phyloP scores from a whole-genome alignment of 805 yeast genomes.

The Millerago galiae region DNA sequence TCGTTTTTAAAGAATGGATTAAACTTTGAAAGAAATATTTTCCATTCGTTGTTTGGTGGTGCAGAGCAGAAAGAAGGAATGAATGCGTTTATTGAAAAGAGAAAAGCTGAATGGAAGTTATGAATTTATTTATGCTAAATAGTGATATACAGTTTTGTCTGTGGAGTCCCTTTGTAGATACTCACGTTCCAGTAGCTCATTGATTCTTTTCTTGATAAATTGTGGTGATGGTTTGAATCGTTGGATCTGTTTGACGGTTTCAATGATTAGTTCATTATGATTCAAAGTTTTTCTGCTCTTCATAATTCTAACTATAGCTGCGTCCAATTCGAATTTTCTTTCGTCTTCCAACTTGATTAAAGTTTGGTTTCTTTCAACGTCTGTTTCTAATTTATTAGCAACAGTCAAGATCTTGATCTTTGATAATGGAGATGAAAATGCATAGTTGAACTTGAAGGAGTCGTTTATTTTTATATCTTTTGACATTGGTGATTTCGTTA shows the following conservation, averaged over 20 bases:
- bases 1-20: constrained; percentile 33
- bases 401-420: constrained; percentile 72
- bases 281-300: constrained; percentile 57
- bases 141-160: constrained; percentile 54
- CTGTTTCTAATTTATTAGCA: constrained; percentile 41
- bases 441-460: constrained; percentile 57
- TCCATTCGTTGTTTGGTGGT: constrained; percentile 41
- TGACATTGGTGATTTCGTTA: constrained; percentile 68
- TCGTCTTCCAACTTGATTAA: constrained; percentile 54
- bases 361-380: constrained; percentile 34
- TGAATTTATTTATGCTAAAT: constrained; percentile 43
- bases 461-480: constrained; percentile 62
- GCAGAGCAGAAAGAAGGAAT: constrained; percentile 44
- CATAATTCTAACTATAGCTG: constrained; percentile 86
- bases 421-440: constrained; percentile 60
- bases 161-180: constrained; percentile 67
- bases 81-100: constrained; percentile 43
- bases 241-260: constrained; percentile 52
- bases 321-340: constrained; percentile 65
- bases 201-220: constrained; percentile 66
- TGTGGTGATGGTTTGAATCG: constrained; percentile 67
- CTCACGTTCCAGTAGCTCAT: constrained; percentile 72
- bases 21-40: constrained; percentile 35
- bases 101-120: constrained; percentile 27
- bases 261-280: constrained; percentile 64